These are phyloP conservation scores for Pterulicium gracile DNA, from an alignment of 1,284 basidiomycete genomes.

Conservation along the genomic window DNA sequence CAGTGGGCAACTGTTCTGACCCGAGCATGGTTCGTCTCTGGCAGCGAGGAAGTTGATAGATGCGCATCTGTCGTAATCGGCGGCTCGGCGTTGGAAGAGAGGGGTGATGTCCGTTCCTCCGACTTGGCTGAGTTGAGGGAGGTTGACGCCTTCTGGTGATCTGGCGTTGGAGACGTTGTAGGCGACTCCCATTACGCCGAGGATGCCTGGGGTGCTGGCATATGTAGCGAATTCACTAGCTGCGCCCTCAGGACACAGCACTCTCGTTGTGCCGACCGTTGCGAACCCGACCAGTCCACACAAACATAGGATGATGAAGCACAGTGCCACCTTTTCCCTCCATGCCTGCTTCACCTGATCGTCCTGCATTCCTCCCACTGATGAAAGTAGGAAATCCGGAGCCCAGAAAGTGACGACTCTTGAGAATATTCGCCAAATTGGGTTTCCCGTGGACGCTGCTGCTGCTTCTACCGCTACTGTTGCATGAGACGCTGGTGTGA, in stretches of 20 bases:
- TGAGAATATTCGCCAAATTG: conserved; percentile 78
- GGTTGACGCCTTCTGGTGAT: conserved; percentile 41
- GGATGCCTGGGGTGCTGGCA: conserved; percentile 37
- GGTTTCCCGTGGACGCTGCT: conserved; percentile 35
- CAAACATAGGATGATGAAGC: conserved; percentile 72
- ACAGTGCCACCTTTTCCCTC: conserved; percentile 95
- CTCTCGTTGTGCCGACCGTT: conserved; percentile 90
- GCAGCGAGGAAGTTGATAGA: conserved; percentile 59
- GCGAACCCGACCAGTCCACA: conserved; percentile 83
- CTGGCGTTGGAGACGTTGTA: conserved; percentile 63
- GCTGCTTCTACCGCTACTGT: conserved; percentile 17
- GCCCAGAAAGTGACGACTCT: conserved; percentile 87
- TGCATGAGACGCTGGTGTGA: conserved; percentile 53
- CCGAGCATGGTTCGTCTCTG: conserved; percentile 62
- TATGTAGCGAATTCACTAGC: conserved; percentile 56
- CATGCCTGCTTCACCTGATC: conserved; percentile 80
- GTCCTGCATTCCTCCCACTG: conserved; percentile 76
- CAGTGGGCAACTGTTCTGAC: conserved; percentile 49
- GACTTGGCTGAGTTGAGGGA: conserved; percentile 46
- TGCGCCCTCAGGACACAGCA: conserved; percentile 68
- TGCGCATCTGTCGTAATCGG: conserved; percentile 55
- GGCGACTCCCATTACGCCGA: conserved; percentile 72
- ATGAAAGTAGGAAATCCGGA: conserved; percentile 65
- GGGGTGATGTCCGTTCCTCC: conserved; percentile 86
- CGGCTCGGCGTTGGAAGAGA: conserved; percentile 62